Evolutionary conservation across 2,329 filamentous ascomycete species (phyloP).

Genomic region (Botryotinia calthae): DNA sequence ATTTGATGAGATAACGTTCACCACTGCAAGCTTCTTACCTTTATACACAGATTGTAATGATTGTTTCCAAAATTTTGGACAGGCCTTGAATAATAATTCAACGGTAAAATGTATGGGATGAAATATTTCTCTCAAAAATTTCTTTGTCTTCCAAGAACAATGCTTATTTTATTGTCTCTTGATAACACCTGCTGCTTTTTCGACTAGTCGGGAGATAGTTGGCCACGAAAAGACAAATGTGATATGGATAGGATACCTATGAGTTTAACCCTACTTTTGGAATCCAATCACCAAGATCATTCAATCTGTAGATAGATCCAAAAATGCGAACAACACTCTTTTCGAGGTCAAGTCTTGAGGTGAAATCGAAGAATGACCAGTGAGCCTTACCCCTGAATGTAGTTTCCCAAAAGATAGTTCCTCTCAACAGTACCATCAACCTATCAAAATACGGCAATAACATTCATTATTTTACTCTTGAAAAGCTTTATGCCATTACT

Average conservation of each 20-base stretch:
- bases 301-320: background rate
- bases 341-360: background rate
- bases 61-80: background rate
- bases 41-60: background rate
- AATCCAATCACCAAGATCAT: background rate
- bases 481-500: background rate
- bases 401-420: background rate
- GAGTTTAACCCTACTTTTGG: background rate
- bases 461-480: background rate
- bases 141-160: background rate
- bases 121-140: background rate
- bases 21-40: background rate
- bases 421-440: background rate
- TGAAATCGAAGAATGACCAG: background rate
- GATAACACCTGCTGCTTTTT: background rate
- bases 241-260: background rate
- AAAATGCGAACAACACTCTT: background rate
- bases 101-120: too few species aligned
- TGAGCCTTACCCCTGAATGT: background rate
- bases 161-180: background rate
- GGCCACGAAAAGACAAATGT: background rate
- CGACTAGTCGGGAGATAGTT: background rate
- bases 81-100: background rate
- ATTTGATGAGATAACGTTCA: background rate
- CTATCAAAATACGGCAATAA: background rate